Evolutionary conservation across 441 rosid genomes (phyloP).

Genomic region (Populus hybrid): DNA sequence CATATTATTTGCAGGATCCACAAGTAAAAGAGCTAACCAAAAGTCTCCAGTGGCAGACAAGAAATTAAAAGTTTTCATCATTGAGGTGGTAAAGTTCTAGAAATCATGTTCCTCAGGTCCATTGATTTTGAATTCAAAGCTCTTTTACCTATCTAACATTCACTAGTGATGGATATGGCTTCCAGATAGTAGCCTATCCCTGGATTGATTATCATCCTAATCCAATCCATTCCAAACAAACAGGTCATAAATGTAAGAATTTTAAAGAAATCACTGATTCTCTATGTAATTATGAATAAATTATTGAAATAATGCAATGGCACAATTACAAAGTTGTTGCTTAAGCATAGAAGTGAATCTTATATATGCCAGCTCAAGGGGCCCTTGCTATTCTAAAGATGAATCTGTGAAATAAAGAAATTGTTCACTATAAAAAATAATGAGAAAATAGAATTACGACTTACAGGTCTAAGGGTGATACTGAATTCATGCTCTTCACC

Average conservation of each 20-base stretch:
- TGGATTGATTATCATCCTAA: background rate
- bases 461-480: constrained; percentile 64
- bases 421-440: background rate
- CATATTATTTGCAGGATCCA: background rate
- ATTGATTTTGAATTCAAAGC: background rate
- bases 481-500: constrained; percentile 55
- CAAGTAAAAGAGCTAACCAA: background rate
- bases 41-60: background rate
- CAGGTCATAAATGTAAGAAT: background rate
- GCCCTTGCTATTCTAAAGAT: background rate
- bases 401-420: background rate
- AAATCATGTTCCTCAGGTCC: background rate
- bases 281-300: background rate
- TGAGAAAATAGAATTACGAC: constrained; percentile 28
- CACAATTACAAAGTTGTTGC: background rate
- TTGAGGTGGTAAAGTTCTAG: background rate
- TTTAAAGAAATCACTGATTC: background rate
- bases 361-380: background rate
- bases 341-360: background rate
- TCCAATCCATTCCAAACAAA: background rate
- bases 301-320: background rate
- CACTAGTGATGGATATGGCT: background rate
- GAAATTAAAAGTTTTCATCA: background rate
- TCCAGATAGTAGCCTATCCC: background rate
- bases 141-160: background rate